phyloP scores from a whole-genome alignment of 2,329 filamentous ascomycete genomes.

The Diaporthe batatas region DNA sequence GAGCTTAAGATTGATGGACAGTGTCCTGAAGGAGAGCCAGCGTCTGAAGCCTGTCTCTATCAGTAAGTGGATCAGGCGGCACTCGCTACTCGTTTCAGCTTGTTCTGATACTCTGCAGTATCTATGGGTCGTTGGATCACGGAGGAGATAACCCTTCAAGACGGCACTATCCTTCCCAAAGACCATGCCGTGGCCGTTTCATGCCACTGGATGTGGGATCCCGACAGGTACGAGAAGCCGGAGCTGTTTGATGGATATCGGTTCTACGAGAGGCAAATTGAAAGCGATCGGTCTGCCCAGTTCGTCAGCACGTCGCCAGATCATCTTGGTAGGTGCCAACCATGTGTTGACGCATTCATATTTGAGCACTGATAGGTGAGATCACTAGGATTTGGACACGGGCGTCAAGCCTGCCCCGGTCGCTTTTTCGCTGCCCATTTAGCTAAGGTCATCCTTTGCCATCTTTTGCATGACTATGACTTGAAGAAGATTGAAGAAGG shows the following conservation, averaged over 20 bases:
- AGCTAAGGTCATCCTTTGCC: neutral
- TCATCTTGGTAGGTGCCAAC: neutral
- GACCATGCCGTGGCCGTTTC: neutral
- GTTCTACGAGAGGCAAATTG: neutral
- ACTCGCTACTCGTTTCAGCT: neutral
- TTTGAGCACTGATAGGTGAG: neutral
- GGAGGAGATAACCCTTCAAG: neutral
- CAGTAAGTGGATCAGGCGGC: neutral
- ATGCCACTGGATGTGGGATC: slow-evolving; percentile 1
- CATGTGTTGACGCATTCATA: neutral
- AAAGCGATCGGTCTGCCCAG: neutral
- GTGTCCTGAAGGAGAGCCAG: slow-evolving; percentile 1
- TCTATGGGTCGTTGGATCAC: neutral
- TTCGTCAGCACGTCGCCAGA: neutral
- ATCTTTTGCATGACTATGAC: neutral
- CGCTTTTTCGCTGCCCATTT: neutral
- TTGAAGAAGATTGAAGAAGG: neutral
- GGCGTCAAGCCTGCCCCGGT: neutral
- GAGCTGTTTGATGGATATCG: neutral
- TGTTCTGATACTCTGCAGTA: neutral
- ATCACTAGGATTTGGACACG: neutral
- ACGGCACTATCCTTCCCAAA: neutral
- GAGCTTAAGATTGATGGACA: neutral
- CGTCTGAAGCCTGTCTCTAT: neutral
- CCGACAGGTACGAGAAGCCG: neutral